phyloP scores from a whole-genome alignment of 2,329 filamentous ascomycete species.

The Aspergillus calidoustus region DNA sequence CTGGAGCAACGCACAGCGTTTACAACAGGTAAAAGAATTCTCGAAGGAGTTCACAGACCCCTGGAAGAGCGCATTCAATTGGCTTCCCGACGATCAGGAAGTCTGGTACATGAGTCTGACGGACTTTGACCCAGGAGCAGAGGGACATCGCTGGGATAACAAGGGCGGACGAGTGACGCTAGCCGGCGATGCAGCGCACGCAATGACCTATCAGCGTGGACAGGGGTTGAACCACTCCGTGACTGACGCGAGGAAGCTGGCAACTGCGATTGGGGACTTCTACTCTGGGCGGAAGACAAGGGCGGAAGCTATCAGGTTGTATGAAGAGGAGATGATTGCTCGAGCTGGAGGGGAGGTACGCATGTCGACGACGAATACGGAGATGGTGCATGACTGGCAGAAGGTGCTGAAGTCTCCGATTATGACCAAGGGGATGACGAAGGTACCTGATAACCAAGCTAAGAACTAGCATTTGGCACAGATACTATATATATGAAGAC shows the following conservation, averaged over 20 bases:
- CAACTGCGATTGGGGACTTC: constrained; percentile 21
- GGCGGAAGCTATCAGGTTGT: constrained; percentile 26
- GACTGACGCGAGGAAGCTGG: constrained; percentile 30
- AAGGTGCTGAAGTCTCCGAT: constrained; percentile 28
- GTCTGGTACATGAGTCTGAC: constrained; percentile 25
- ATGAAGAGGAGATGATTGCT: constrained; percentile 45
- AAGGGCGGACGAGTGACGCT: constrained; percentile 48
- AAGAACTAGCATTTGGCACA: not conserved
- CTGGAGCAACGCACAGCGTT: constrained; percentile 22
- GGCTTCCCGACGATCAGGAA: constrained; percentile 26
- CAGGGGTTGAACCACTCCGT: constrained; percentile 62
- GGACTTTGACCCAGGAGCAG: constrained; percentile 22
- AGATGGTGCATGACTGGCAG: constrained; percentile 52
- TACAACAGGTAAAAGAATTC: constrained; percentile 45
- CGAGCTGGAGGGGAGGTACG: constrained; percentile 51
- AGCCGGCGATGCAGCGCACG: constrained; percentile 65
- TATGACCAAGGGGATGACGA: constrained; percentile 21
- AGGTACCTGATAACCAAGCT: constrained; percentile 1
- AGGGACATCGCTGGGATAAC: constrained; percentile 27
- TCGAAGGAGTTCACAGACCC: constrained; percentile 48
- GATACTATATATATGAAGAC: not conserved
- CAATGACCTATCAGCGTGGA: constrained; percentile 63
- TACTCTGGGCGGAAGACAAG: constrained; percentile 16
- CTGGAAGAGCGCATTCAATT: constrained; percentile 42
- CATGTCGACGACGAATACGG: constrained; percentile 49